phyloP scores from a whole-genome alignment of 176 grass and related monocot species.

The Echinochloa phyllopogon region DNA sequence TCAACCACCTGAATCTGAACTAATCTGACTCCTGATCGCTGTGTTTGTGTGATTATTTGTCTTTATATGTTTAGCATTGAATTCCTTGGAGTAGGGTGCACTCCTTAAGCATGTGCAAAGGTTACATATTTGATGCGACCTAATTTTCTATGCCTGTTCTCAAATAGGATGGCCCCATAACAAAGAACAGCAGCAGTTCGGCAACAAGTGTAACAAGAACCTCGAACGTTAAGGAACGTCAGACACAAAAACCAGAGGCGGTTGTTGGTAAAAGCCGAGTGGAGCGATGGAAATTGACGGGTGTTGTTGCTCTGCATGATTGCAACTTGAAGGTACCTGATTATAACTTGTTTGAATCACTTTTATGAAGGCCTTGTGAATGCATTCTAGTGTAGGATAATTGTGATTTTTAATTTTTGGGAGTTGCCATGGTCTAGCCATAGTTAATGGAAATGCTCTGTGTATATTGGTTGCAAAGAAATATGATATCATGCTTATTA shows the following conservation, averaged over 20 bases:
- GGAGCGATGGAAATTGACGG: conserved; percentile 74
- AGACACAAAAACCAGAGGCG: conserved; percentile 42
- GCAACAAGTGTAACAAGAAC: conserved; percentile 47
- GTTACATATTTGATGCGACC: background rate
- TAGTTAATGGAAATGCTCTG: background rate
- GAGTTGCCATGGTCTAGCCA: background rate
- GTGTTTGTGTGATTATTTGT: background rate
- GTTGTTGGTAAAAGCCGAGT: conserved; percentile 62
- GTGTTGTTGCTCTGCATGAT: conserved; percentile 76
- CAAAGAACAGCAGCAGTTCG: conserved; percentile 51
- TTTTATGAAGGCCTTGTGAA: background rate
- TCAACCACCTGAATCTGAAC: conserved; percentile 29
- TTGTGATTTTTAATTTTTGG: background rate
- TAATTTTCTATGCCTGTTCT: background rate
- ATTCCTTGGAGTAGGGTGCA: background rate
- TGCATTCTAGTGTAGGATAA: background rate
- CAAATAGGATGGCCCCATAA: conserved; percentile 83
- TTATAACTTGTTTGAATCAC: conserved; percentile 28
- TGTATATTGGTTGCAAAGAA: background rate
- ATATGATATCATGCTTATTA: background rate
- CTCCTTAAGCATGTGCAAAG: background rate
- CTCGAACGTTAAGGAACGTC: conserved; percentile 46
- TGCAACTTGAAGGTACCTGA: conserved; percentile 70
- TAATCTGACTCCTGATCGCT: background rate
- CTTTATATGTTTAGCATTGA: conserved; percentile 9